A percentile compares a stretch with the other conserved stretches of the same genome.
Conservation (phyloP, 805 yeast genomes). For the Nakazawaea populi region DNA sequence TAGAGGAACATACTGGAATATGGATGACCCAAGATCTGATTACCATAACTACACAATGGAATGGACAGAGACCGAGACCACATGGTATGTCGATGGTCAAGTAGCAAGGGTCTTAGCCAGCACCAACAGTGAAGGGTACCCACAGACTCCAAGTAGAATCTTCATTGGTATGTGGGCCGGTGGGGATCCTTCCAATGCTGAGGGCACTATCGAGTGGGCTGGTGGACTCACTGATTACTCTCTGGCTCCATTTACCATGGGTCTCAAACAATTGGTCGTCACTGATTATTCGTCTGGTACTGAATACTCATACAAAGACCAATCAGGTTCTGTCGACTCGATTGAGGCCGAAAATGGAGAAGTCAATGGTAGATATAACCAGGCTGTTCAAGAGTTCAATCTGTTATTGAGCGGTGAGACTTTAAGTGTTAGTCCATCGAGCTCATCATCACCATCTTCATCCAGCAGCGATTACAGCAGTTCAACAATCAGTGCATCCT, state of each 20-base stretch:
- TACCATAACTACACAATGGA: slow-evolving; percentile 69
- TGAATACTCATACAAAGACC: slow-evolving; percentile 48
- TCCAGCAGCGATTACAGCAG: not conserved
- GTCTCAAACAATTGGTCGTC: slow-evolving; percentile 51
- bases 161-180: slow-evolving; percentile 77
- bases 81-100: slow-evolving; percentile 60
- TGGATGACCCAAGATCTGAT: slow-evolving; percentile 38
- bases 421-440: slow-evolving; percentile 37
- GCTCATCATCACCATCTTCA: not conserved
- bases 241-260: slow-evolving; percentile 64
- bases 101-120: slow-evolving; percentile 54
- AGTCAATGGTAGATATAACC: slow-evolving; percentile 50
- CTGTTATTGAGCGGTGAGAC: slow-evolving; percentile 31
- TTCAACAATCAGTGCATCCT: not conserved
- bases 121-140: slow-evolving; percentile 62
- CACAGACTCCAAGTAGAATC: slow-evolving; percentile 81
- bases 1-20: slow-evolving; percentile 68
- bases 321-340: slow-evolving; percentile 53
- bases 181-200: slow-evolving; percentile 60
- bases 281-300: slow-evolving; percentile 65
- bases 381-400: slow-evolving; percentile 38
- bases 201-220: slow-evolving; percentile 78
- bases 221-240: slow-evolving; percentile 70
- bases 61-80: slow-evolving; percentile 57
- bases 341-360: slow-evolving; percentile 52